A percentile compares a stretch with the other conserved stretches of the same genome.
Evolutionary conservation across 306 rosid species (phyloP).

Genomic region (Trichosanthes truncata): DNA sequence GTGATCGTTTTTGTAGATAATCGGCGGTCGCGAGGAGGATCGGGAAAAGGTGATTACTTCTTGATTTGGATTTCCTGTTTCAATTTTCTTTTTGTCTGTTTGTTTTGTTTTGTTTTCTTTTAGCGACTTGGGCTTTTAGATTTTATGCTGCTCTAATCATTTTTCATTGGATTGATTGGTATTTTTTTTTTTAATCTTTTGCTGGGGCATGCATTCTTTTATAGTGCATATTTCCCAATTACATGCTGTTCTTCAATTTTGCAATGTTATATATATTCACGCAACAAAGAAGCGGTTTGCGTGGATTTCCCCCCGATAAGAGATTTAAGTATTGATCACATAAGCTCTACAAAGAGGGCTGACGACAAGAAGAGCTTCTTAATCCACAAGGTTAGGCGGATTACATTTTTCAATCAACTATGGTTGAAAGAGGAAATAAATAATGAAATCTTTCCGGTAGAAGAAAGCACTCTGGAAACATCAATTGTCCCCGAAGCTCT

Average conservation of each 20-base stretch:
- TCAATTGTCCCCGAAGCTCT: background rate
- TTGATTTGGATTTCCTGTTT: background rate
- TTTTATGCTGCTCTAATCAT: background rate
- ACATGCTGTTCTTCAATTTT: background rate
- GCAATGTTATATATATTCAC: background rate
- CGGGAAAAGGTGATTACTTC: background rate
- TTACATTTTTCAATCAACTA: background rate
- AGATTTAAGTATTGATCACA: background rate
- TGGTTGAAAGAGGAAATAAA: background rate
- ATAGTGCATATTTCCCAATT: background rate
- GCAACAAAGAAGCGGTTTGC: background rate
- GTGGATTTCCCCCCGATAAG: background rate
- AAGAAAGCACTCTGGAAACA: background rate
- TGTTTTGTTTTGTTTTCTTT: background rate
- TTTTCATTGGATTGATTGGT: background rate
- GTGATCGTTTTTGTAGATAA: background rate
- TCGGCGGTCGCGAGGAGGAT: background rate
- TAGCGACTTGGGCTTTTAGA: background rate
- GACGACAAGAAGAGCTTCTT: background rate
- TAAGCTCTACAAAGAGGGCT: background rate
- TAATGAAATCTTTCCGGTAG: background rate
- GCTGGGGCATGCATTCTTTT: background rate
- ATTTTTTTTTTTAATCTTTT: background rate
- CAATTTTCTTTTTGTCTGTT: background rate
- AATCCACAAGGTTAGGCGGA: background rate